Percentiles rank a stretch among this genome's conserved stretches.
phyloP scores from a whole-genome alignment of 139 green algal genomes.

The Chlamydomonas schloesseri region DNA sequence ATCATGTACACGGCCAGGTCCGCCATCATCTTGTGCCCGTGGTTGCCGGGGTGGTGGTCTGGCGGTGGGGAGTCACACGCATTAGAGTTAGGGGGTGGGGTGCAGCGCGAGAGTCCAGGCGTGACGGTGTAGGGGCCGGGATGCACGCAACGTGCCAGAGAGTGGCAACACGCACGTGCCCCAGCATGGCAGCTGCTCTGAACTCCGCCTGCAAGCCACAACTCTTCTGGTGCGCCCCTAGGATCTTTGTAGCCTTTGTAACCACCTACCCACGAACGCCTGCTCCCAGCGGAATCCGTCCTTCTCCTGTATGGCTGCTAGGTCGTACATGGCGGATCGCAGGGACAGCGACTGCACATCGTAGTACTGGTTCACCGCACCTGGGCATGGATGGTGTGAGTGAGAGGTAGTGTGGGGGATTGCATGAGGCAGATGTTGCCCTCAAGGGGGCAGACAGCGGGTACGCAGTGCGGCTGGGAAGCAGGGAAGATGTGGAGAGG shows the following conservation, averaged over 20 bases:
- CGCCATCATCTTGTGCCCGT: constrained; percentile 37
- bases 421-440: background rate
- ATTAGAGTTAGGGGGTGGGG: background rate
- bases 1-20: constrained; percentile 33
- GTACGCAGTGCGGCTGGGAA: too few species aligned
- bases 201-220: too few species aligned
- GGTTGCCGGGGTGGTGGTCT: constrained; percentile 27
- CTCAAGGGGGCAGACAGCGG: background rate
- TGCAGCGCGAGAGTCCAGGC: too few species aligned
- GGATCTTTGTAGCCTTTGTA: too few species aligned
- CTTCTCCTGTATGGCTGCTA: background rate
- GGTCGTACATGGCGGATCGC: constrained; percentile 26
- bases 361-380: constrained; percentile 21
- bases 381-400: background rate
- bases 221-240: too few species aligned
- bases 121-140: too few species aligned
- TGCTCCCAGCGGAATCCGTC: constrained; percentile 32
- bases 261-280: background rate
- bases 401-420: background rate
- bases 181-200: too few species aligned
- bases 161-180: too few species aligned
- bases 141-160: too few species aligned
- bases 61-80: background rate
- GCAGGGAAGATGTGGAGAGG: too few species aligned
- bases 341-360: constrained; percentile 21